Base-by-base conservation (phyloP, 352 stramenopile genomes). In the Phytophthora fragariaefolia region DNA sequence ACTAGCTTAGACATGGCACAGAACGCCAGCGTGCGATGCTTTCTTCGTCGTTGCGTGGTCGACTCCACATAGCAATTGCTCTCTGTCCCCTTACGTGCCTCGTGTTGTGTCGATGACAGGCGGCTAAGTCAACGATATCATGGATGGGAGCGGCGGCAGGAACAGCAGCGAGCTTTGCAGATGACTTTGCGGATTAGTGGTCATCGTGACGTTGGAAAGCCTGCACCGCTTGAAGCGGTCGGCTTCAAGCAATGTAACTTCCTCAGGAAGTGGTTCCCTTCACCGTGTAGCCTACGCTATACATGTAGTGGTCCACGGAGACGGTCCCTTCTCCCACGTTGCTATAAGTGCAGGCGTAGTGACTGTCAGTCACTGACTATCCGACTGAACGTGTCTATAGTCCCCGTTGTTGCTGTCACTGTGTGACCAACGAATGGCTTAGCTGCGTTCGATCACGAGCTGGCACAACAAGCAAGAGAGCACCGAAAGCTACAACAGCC, bases 151-250 rank as follows among this genome's bases (percentile, higher is more conserved):
- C n/a, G n/a, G n/a, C n/a, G n/a, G 12, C 8, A 60, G 30, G 26
- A 51, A 38, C 32, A 49, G 27, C 48, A 45, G 28, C 10, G 49
- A 58, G 32, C 50, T 22, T 30, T 28, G 50, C 50, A 63, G 45
- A 63, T 63, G 50, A 48, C 49, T 23, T 22, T 10, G 42, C 38
- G 26, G 61, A 69, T 64, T 64, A 58, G 53, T 58, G 51, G 13
- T 34, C 20, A n/a, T 46, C 49, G 22, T 58, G 23, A 5, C 24
- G 12, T n/a, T 66, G 63, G 48, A 71, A 61, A 66, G 63, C 40
- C 53, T 27, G 17, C 18, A 15, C 32, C 32, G n/a, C 55, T 66
- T 71, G 48, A 71, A 71, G 40, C 12, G n/a, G n/a, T n/a, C n/a
- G n/a, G n/a, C n/a, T n/a, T n/a, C n/a, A n/a, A n/a, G n/a, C n/a